Evolutionary conservation across 1,139 yeast species (phyloP).

Genomic region (Yarrowia galli): DNA sequence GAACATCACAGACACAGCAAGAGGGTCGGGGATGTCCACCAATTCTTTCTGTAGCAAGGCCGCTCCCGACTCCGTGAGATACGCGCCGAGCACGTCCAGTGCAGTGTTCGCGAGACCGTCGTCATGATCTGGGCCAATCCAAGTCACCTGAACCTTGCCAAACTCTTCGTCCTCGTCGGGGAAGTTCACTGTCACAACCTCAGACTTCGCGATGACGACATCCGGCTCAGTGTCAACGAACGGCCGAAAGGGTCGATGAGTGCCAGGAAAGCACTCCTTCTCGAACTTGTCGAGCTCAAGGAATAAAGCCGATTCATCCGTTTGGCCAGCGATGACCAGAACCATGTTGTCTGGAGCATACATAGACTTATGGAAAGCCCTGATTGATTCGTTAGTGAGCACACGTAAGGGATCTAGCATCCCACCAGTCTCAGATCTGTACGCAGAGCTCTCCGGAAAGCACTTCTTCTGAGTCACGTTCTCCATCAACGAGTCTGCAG

Average conservation of each 20-base stretch:
- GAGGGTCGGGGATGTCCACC: constrained; percentile 83
- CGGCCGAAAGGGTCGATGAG: constrained; percentile 62
- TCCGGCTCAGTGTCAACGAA: constrained; percentile 75
- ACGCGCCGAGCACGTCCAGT: constrained; percentile 72
- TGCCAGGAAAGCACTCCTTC: constrained; percentile 57
- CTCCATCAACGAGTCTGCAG: constrained; percentile 75
- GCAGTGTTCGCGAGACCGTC: constrained; percentile 68
- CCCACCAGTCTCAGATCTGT: constrained; percentile 95
- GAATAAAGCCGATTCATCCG: constrained; percentile 76
- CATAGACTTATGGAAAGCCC: constrained; percentile 70
- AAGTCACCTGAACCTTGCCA: constrained; percentile 76
- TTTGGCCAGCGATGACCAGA: constrained; percentile 81
- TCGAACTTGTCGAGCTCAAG: constrained; percentile 71
- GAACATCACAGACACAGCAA: constrained; percentile 74
- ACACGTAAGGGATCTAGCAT: constrained; percentile 75
- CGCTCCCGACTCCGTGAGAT: constrained; percentile 65
- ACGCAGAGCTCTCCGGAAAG: constrained; percentile 71
- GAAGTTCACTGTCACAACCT: constrained; percentile 67
- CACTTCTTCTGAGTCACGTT: constrained; percentile 68
- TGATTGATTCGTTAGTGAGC: constrained; percentile 75
- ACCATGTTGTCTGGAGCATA: constrained; percentile 88
- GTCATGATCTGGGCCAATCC: constrained; percentile 79
- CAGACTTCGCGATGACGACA: constrained; percentile 52
- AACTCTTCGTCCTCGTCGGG: constrained; percentile 89
- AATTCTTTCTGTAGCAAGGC: constrained; percentile 74